phyloP scores from a whole-genome alignment of 192 early-diverging fungal genomes.

The Anaeromyces robustus region DNA sequence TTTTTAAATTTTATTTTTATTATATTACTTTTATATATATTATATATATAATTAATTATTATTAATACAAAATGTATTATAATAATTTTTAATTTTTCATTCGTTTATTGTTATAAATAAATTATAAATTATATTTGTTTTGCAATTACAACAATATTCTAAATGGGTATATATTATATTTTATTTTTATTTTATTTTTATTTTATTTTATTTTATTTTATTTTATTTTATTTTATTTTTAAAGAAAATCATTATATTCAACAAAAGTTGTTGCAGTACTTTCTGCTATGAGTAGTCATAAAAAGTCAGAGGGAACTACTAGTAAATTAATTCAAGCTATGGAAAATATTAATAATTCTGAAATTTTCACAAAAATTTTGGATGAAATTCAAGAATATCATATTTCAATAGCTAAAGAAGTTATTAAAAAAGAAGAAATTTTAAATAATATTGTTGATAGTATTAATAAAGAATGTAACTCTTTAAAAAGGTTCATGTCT shows the following conservation, averaged over 20 bases:
- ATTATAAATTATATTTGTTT: too few species aligned
- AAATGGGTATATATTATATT: too few species aligned
- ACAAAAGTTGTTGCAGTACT: conserved; percentile 59
- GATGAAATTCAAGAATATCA: background rate
- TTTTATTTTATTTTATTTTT: background rate
- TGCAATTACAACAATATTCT: too few species aligned
- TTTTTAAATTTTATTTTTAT: too few species aligned
- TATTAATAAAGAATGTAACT: conserved; percentile 60
- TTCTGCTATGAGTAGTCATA: conserved; percentile 80
- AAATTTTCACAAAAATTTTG: conserved; percentile 25
- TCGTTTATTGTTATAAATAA: too few species aligned
- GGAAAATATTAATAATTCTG: conserved; percentile 48
- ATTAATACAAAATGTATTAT: too few species aligned
- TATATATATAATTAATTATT: too few species aligned
- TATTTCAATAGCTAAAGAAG: background rate
- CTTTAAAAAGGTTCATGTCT: conserved; percentile 66
- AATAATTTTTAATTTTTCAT: too few species aligned
- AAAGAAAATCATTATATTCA: background rate
- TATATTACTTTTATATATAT: too few species aligned
- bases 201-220: too few species aligned
- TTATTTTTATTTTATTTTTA: too few species aligned
- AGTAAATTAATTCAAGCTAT: conserved; percentile 53
- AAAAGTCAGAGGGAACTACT: conserved; percentile 83
- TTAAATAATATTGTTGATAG: conserved; percentile 27
- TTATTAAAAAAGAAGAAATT: conserved; percentile 5